Percentiles rank a stretch among this genome's conserved stretches.
phyloP scores from a whole-genome alignment of 305 asterid genomes.

The Andrographis paniculata region DNA sequence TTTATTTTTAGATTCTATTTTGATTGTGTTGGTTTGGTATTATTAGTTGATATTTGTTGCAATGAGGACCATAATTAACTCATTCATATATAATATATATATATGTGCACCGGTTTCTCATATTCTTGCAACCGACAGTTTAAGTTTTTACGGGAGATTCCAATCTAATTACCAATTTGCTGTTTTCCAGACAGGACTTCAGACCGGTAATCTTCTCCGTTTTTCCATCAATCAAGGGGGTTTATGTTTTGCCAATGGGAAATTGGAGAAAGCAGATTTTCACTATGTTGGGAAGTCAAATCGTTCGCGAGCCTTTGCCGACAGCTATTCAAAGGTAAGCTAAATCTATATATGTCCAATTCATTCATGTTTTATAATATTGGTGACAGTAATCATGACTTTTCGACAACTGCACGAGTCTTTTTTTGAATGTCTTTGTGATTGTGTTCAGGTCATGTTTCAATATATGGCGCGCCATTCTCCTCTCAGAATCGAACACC shows the following conservation, averaged over 20 bases:
- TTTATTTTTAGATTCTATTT: not conserved
- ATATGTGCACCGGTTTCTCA: too few relatives aligned
- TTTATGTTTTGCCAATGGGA: conserved; percentile 56
- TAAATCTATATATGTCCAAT: conserved; percentile 8
- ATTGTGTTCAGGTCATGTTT: conserved; percentile 60
- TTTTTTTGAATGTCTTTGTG: conserved; percentile 5
- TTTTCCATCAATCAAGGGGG: conserved; percentile 62
- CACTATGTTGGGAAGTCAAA: conserved; percentile 67
- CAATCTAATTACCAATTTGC: not conserved
- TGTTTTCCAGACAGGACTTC: conserved; percentile 52
- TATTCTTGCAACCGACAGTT: too few relatives aligned
- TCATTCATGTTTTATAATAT: not conserved
- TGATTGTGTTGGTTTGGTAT: too few relatives aligned
- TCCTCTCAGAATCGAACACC: conserved; percentile 69
- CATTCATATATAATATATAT: too few relatives aligned
- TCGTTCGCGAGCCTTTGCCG: conserved; percentile 87
- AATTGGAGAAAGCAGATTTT: conserved; percentile 73
- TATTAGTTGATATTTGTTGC: too few relatives aligned
- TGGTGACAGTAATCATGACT: too few relatives aligned
- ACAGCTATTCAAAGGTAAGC: conserved; percentile 84
- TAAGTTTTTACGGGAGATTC: not conserved
- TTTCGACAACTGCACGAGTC: too few relatives aligned
- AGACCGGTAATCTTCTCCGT: conserved; percentile 54
- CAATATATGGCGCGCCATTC: conserved; percentile 74
- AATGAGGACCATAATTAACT: too few relatives aligned